Evolutionary conservation across 805 yeast genomes (phyloP).

Genomic region (Hemisphaericaspora nanyangensis): DNA sequence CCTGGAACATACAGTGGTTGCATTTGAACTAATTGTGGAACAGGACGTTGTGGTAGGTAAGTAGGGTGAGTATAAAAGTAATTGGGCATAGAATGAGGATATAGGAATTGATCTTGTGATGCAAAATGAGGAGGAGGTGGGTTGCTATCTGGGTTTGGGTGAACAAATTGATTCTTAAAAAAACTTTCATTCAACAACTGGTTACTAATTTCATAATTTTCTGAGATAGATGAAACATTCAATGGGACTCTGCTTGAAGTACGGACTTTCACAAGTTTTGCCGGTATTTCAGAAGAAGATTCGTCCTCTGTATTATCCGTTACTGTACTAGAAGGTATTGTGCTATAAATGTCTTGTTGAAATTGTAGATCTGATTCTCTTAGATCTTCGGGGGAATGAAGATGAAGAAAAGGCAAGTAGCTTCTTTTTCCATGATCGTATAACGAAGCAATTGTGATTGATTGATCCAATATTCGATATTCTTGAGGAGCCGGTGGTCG

Average conservation of each 20-base stretch:
- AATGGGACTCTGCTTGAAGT: background rate
- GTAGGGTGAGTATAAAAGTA: background rate
- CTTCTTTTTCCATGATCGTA: slow-evolving; percentile 30
- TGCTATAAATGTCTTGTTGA: slow-evolving; percentile 17
- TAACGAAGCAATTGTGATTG: slow-evolving; percentile 38
- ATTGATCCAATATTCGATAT: slow-evolving; percentile 36
- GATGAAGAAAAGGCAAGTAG: slow-evolving; percentile 29
- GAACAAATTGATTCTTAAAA: slow-evolving; percentile 5
- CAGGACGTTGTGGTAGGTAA: background rate
- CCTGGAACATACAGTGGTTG: background rate
- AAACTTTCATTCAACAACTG: slow-evolving; percentile 19
- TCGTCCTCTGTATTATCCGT: background rate
- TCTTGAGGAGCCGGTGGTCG: background rate
- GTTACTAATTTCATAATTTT: slow-evolving; percentile 24
- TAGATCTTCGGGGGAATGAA: slow-evolving; percentile 29
- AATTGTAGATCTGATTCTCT: slow-evolving; percentile 28
- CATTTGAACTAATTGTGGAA: background rate
- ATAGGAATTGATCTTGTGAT: background rate
- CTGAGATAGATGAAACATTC: slow-evolving; percentile 11
- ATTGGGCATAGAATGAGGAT: background rate
- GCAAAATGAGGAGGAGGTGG: background rate
- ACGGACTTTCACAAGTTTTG: background rate
- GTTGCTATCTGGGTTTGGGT: background rate
- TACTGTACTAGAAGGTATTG: background rate
- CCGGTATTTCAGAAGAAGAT: background rate